Evolutionary conservation across 2,329 filamentous ascomycete genomes (phyloP), one percentile per base, ranked within the genome.

Genomic region (Pseudohalonectria lignicola): DNA sequence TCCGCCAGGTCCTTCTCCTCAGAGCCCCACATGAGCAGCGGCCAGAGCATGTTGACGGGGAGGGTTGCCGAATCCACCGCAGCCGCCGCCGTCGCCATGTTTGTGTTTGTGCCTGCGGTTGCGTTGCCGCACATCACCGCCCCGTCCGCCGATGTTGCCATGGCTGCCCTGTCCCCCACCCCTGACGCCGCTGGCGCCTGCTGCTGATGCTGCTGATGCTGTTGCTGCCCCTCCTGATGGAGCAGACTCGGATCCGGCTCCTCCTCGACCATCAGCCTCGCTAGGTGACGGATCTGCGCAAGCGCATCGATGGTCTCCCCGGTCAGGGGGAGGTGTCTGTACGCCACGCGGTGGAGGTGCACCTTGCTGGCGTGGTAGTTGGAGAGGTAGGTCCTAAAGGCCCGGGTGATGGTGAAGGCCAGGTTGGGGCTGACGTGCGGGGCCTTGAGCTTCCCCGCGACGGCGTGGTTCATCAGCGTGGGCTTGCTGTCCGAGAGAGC

Each of bases 1-100:
- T 72, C 66, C 4, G 59, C 56, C 0, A 50, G 30, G 34, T 67
- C 63, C n/a, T 70, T 64, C 43, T 72, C 70, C 47, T 76, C 71
- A 8, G 62, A 65, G 0, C 71, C 71, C 43, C 69, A 59, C 64
- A 76, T 71, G 30, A 76, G 53, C 7, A 74, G 51, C 2, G 71
- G 71, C 73, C 70, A 76, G 5, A 76, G 56, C 57, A 74, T 66
- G 41, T 69, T 75, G 34, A 73, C 67, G 0, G 71, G 70, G 2
- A 74, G 53, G 8, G 65, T 57, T 25, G n/a, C n/a, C n/a, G n/a
- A n/a, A n/a, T 67, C 62, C n/a, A n/a, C n/a, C n/a, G n/a, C n/a
- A n/a, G n/a, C n/a, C n/a, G n/a, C n/a, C n/a, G n/a, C n/a, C n/a
- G n/a, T n/a, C n/a, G n/a, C n/a, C n/a, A n/a, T n/a, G 31, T 13